Conservation (phyloP, 2,329 filamentous ascomycete genomes). For the Lasiodiplodia sp. region DNA sequence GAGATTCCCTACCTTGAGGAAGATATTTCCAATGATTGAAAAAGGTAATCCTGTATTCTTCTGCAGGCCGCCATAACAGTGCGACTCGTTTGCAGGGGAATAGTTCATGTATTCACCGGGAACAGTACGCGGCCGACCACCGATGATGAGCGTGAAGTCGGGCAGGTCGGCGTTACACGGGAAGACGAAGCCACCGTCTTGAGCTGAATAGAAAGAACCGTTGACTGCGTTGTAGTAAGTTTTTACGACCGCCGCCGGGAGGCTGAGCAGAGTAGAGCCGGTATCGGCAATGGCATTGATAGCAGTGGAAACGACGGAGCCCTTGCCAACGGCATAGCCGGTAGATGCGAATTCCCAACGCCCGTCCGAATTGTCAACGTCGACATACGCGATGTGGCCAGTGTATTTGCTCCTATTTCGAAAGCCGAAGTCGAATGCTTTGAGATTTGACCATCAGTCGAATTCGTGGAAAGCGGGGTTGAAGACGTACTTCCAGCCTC, state of each 20-base stretch:
- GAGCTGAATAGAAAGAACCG: conserved; percentile 57
- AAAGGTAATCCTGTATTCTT: conserved; percentile 63
- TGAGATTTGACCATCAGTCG: neutral
- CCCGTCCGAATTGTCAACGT: conserved; percentile 64
- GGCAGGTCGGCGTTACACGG: conserved; percentile 59
- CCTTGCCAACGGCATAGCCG: conserved; percentile 63
- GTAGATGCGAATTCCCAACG: conserved; percentile 69
- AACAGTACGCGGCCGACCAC: conserved; percentile 57
- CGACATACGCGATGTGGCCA: conserved; percentile 63
- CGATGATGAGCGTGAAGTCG: conserved; percentile 61
- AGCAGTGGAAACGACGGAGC: conserved; percentile 45
- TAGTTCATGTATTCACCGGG: conserved; percentile 65
- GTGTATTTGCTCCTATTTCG: conserved; percentile 66
- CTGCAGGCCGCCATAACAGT: conserved; percentile 82
- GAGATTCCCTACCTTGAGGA: conserved; percentile 67
- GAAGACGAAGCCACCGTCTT: conserved; percentile 64
- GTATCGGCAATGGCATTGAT: conserved; percentile 72
- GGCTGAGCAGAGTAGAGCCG: conserved; percentile 71
- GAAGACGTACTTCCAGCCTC: conserved; percentile 38
- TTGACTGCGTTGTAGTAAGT: conserved; percentile 67
- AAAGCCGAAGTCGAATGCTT: conserved; percentile 64
- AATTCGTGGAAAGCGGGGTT: neutral
- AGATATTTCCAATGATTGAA: conserved; percentile 78
- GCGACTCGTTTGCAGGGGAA: conserved; percentile 50
- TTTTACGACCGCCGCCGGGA: conserved; percentile 60